phyloP scores from a whole-genome alignment of 148 eudicot genomes.

The Pouteria glomerata region DNA sequence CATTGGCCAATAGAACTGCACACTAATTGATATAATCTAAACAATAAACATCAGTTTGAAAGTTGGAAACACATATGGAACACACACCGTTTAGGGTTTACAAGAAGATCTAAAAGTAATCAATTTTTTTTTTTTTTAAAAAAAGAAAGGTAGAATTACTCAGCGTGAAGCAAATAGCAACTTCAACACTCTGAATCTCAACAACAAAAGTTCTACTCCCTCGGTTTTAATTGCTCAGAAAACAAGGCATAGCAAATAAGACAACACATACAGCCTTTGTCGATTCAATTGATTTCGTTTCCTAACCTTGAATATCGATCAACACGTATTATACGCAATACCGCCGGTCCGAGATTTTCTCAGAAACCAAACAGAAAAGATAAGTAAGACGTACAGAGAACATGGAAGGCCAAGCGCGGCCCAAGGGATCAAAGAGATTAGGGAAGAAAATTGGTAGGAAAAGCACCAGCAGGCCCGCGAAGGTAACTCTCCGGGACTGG shows the following conservation, averaged over 20 bases:
- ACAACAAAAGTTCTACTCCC: neutral
- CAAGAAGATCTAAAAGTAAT: neutral
- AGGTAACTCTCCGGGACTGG: conserved; percentile 11
- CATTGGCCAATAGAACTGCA: neutral
- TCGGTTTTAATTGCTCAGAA: too few species aligned
- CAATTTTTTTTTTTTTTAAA: neutral
- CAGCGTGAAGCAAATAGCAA: neutral
- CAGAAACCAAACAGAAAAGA: too few species aligned
- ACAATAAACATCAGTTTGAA: neutral
- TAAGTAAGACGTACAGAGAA: conserved; percentile 39
- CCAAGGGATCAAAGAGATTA: conserved; percentile 33
- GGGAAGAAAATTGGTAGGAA: conserved; percentile 33
- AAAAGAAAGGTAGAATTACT: neutral
- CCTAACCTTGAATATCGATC: conserved; percentile 37
- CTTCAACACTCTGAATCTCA: neutral
- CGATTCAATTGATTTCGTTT: conserved; percentile 45
- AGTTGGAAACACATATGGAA: neutral
- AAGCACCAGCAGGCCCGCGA: conserved; percentile 35
- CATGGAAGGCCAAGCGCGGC: conserved; percentile 46
- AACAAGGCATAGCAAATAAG: neutral
- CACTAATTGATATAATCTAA: too few species aligned
- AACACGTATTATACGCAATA: conserved; percentile 30
- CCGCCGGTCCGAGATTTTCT: conserved; percentile 24
- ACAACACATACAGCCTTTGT: conserved; percentile 27
- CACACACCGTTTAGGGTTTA: neutral